These are phyloP conservation scores for Ceratocystiopsis sp. DNA, from an alignment of 2,329 filamentous ascomycete species.

Conservation along the genomic window DNA sequence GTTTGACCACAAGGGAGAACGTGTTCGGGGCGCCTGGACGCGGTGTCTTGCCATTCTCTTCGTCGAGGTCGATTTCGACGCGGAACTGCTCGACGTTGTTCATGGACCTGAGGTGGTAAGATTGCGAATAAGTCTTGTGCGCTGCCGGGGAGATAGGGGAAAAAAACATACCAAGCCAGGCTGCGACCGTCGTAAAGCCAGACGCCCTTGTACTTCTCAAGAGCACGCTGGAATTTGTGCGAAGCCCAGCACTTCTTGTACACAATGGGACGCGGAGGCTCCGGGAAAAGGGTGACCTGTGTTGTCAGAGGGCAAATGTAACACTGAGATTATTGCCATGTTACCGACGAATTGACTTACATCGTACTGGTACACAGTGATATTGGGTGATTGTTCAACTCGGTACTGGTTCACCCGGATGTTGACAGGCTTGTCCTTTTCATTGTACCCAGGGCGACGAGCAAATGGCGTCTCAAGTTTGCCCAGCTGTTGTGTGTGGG, in stretches of 20 bases:
- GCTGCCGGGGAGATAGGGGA: background rate
- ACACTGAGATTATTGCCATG: no score
- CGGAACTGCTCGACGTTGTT: slow-evolving; percentile 27
- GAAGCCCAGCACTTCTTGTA: slow-evolving; percentile 65
- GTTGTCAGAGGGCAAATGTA: background rate
- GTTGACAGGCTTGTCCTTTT: slow-evolving; percentile 34
- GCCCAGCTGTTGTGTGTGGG: slow-evolving; percentile 6
- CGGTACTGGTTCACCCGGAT: slow-evolving; percentile 32
- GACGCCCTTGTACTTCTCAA: slow-evolving; percentile 28
- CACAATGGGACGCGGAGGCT: slow-evolving; percentile 43
- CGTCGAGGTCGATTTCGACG: slow-evolving; percentile 55
- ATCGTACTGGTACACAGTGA: slow-evolving; percentile 64
- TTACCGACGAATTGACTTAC: slow-evolving; percentile 32
- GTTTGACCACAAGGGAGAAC: slow-evolving; percentile 44
- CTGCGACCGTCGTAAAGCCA: slow-evolving; percentile 74
- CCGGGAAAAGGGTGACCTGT: slow-evolving; percentile 49
- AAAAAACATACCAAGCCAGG: slow-evolving; percentile 55
- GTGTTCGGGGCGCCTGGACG: slow-evolving; percentile 22
- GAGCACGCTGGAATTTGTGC: slow-evolving; percentile 33
- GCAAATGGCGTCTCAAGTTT: slow-evolving; percentile 18
- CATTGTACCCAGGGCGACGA: slow-evolving; percentile 39
- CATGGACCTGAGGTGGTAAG: slow-evolving; percentile 16
- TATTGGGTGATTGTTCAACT: slow-evolving; percentile 5
- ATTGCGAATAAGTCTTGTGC: background rate
- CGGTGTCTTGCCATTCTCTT: slow-evolving; percentile 26